Evolutionary conservation across 345 rosid species (phyloP).

Genomic region (Garcia nutans): DNA sequence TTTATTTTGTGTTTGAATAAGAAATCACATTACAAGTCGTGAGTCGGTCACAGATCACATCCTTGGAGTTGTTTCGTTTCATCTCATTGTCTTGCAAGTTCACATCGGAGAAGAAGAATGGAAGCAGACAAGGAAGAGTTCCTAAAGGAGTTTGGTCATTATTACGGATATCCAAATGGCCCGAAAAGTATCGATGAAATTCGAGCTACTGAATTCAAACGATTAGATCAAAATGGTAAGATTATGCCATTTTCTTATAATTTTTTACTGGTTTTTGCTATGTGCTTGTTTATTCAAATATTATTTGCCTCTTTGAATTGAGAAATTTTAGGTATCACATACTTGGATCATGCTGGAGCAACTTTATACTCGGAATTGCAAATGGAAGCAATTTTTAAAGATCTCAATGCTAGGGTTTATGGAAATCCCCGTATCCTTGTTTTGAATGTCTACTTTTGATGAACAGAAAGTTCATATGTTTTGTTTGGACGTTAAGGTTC

Average conservation of each 20-base stretch:
- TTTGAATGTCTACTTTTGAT: too few species aligned
- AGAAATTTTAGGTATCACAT: constrained; percentile 57
- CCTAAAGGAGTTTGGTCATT: constrained; percentile 60
- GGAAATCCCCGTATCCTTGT: constrained; percentile 97
- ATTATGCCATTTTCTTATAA: neutral
- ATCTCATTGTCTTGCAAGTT: neutral
- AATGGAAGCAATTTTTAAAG: constrained; percentile 76
- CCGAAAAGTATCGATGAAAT: constrained; percentile 66
- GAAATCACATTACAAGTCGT: too few species aligned
- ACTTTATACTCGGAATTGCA: constrained; percentile 92
- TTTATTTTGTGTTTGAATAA: too few species aligned
- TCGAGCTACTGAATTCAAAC: constrained; percentile 80
- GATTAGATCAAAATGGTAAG: constrained; percentile 53
- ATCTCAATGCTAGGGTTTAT: constrained; percentile 56
- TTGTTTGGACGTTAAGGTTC: neutral
- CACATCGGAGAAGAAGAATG: neutral
- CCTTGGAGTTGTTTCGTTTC: too few species aligned
- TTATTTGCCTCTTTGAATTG: neutral
- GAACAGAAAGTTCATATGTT: too few species aligned
- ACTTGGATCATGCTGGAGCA: constrained; percentile 95
- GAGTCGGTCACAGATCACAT: too few species aligned
- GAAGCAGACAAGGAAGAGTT: constrained; percentile 51
- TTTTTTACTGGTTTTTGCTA: neutral
- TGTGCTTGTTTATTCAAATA: neutral
- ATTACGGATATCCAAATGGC: constrained; percentile 81